Percentiles rank a stretch among this genome's conserved stretches.
phyloP scores from a whole-genome alignment of 768 basidiomycete species.

The Termitomyces sp. region DNA sequence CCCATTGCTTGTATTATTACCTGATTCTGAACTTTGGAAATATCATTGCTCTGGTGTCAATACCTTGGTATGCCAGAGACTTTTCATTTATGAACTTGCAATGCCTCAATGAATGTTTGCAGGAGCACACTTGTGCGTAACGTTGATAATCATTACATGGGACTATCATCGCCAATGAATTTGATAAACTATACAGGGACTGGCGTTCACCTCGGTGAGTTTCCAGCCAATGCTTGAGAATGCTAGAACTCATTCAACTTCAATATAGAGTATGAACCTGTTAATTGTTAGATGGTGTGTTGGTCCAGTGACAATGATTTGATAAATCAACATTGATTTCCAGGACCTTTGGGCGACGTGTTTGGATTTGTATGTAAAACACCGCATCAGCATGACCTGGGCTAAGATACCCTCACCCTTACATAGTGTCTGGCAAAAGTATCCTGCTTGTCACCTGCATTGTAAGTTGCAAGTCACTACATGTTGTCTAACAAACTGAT shows the following conservation, averaged over 20 bases:
- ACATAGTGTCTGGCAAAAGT: not conserved
- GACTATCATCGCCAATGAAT: too few relatives aligned
- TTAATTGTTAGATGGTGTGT: not conserved
- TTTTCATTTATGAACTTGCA: not conserved
- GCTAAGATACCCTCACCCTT: too few relatives aligned
- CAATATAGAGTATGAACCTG: not conserved
- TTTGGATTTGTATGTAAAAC: not conserved
- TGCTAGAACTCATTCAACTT: not conserved
- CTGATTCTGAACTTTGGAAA: not conserved
- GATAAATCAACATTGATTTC: not conserved
- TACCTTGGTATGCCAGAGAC: not conserved
- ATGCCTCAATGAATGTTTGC: not conserved
- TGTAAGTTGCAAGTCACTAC: not conserved
- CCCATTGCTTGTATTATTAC: constrained; percentile 2
- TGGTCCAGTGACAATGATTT: too few relatives aligned
- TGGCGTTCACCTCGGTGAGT: not conserved
- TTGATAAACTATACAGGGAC: not conserved
- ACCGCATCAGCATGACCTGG: too few relatives aligned
- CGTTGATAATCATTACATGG: not conserved
- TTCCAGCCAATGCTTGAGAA: not conserved
- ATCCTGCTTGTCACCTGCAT: not conserved
- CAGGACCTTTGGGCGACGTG: not conserved
- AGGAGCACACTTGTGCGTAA: not conserved
- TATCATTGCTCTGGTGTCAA: not conserved
- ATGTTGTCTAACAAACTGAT: not conserved